These are phyloP conservation scores for Tolypocladium endophyticum DNA, from an alignment of 2,329 filamentous ascomycete genomes.

Conservation along the genomic window DNA sequence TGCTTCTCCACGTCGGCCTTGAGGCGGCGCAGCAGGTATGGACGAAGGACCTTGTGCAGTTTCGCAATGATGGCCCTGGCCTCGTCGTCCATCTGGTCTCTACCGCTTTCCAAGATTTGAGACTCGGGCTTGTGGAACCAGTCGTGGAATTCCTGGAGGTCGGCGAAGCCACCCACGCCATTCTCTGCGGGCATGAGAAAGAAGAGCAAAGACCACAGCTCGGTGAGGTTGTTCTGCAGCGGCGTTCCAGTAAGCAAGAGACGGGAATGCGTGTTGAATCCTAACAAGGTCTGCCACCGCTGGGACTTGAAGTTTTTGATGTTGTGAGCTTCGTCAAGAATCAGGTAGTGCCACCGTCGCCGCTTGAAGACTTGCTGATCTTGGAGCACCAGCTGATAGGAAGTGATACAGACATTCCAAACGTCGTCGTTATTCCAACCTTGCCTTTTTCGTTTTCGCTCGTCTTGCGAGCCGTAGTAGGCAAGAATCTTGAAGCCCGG, in stretches of 20 bases:
- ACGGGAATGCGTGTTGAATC: constrained; percentile 81
- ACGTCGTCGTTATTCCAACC: constrained; percentile 90
- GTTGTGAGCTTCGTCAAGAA: constrained; percentile 96
- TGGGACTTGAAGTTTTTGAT: constrained; percentile 99
- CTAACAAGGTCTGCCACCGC: constrained; percentile 89
- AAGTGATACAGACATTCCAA: constrained; percentile 97
- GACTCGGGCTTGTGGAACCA: constrained; percentile 94
- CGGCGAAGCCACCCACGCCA: constrained; percentile 81
- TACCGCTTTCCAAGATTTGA: constrained; percentile 89
- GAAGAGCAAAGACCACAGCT: constrained; percentile 93
- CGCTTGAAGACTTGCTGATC: constrained; percentile 91
- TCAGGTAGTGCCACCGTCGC: constrained; percentile 93
- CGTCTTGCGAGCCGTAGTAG: constrained; percentile 90
- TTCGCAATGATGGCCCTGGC: constrained; percentile 85
- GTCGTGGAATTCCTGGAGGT: constrained; percentile 89
- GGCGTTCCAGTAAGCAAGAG: constrained; percentile 89
- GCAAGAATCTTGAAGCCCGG: constrained; percentile 96
- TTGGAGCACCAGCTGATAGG: constrained; percentile 90
- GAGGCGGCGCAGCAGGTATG: constrained; percentile 79
- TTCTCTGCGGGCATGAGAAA: constrained; percentile 91
- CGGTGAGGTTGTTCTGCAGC: constrained; percentile 91
- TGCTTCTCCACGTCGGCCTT: constrained; percentile 98
- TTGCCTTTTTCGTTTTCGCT: constrained; percentile 79
- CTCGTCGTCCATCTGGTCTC: constrained; percentile 90
- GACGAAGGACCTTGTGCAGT: constrained; percentile 85